Conservation (phyloP, 1,139 yeast species). For the Martiniozyma asiatica region DNA sequence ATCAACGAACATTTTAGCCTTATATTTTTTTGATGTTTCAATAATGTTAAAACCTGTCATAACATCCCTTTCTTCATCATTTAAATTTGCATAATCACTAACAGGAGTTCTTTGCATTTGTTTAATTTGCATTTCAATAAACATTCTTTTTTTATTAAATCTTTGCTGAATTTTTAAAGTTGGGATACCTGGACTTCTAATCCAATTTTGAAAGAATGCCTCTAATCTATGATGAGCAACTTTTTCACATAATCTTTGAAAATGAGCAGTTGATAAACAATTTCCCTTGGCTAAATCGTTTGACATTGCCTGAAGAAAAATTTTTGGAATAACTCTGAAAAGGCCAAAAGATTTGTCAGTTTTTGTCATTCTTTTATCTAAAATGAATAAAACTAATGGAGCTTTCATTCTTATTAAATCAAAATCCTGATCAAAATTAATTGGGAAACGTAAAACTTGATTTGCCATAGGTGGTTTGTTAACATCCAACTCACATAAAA, state of each 20-base stretch:
- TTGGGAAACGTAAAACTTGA: conserved; percentile 57
- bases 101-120: conserved; percentile 59
- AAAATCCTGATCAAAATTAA: conserved; percentile 36
- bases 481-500: conserved; percentile 60
- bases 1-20: conserved; percentile 28
- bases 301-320: conserved; percentile 90
- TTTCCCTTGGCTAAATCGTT: conserved; percentile 80
- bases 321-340: conserved; percentile 80
- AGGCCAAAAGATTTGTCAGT: conserved; percentile 91
- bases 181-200: conserved; percentile 82
- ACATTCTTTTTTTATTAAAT: conserved; percentile 86
- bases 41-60: conserved; percentile 1
- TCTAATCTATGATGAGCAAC: conserved; percentile 83
- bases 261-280: conserved; percentile 66
- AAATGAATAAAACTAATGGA: conserved; percentile 71
- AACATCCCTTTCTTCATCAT: conserved; percentile 6
- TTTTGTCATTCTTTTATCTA: conserved; percentile 89
- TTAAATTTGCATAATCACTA: conserved; percentile 5
- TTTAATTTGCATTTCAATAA: conserved; percentile 87
- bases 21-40: conserved; percentile 1
- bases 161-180: conserved; percentile 78
- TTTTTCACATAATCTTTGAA: conserved; percentile 85
- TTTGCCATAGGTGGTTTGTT: conserved; percentile 73
- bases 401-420: conserved; percentile 67
- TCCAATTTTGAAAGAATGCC: conserved; percentile 86